Evolutionary conservation across 1,284 basidiomycete genomes (phyloP).

Genomic region (Ganoderma boninense): DNA sequence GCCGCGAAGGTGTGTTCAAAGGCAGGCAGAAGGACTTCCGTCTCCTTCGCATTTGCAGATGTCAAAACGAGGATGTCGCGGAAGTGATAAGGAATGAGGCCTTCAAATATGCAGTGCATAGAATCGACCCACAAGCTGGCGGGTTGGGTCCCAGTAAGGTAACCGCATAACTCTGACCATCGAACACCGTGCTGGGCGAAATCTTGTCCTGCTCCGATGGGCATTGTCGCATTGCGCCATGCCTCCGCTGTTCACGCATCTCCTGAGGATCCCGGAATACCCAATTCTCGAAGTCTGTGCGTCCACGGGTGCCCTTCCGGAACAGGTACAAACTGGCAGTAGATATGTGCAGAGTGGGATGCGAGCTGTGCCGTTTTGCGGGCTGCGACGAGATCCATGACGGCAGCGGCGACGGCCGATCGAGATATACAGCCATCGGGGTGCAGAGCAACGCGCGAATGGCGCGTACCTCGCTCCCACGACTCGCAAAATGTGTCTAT

Average conservation of each 20-base stretch:
- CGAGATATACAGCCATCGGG: constrained; percentile 38
- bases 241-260: constrained; percentile 28
- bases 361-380: constrained; percentile 30
- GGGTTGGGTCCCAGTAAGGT: constrained; percentile 46
- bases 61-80: constrained; percentile 32
- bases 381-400: constrained; percentile 45
- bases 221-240: constrained; percentile 37
- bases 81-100: constrained; percentile 37
- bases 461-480: constrained; percentile 43
- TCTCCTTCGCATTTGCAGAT: constrained; percentile 10
- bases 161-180: constrained; percentile 40
- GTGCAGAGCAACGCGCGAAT: constrained; percentile 37
- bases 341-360: constrained; percentile 16
- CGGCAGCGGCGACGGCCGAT: constrained; percentile 36
- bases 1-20: constrained; percentile 11
- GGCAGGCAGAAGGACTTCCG: constrained; percentile 3
- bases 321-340: constrained; percentile 17
- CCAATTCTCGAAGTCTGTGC: too few species aligned
- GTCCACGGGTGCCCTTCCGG: background rate
- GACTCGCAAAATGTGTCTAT: constrained; percentile 42
- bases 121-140: constrained; percentile 39
- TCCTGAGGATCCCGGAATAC: constrained; percentile 18
- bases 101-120: constrained; percentile 44
- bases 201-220: constrained; percentile 27
- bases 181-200: constrained; percentile 37